Evolutionary conservation across 1,284 basidiomycete genomes (phyloP).

Genomic region (Cryptococcus sp.): DNA sequence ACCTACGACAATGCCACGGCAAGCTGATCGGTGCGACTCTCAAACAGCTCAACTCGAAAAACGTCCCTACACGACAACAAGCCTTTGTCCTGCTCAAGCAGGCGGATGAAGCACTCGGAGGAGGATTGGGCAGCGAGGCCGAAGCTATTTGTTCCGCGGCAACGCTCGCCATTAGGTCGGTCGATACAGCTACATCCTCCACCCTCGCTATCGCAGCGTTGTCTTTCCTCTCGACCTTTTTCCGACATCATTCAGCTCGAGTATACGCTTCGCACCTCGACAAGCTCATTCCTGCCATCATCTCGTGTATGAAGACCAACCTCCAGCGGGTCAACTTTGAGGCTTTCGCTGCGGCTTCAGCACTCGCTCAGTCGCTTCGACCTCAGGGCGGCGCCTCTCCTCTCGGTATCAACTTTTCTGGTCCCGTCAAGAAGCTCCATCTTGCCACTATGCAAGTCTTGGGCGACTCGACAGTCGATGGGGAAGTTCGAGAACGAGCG

Average conservation of each 20-base stretch:
- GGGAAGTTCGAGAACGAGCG: slow-evolving; percentile 78
- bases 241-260: slow-evolving; percentile 68
- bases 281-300: slow-evolving; percentile 64
- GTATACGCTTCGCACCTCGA: slow-evolving; percentile 61
- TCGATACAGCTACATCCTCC: slow-evolving; percentile 60
- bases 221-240: slow-evolving; percentile 77
- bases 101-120: slow-evolving; percentile 72
- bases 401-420: slow-evolving; percentile 25
- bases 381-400: slow-evolving; percentile 36
- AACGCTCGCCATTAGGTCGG: slow-evolving; percentile 45
- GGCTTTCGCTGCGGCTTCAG: slow-evolving; percentile 58
- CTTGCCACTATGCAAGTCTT: slow-evolving; percentile 66
- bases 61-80: slow-evolving; percentile 74
- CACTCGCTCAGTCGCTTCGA: slow-evolving; percentile 48
- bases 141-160: slow-evolving; percentile 48
- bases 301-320: slow-evolving; percentile 59
- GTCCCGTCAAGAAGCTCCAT: slow-evolving; percentile 66
- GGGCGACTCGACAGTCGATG: slow-evolving; percentile 75
- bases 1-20: slow-evolving; percentile 65
- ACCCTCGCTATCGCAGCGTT: slow-evolving; percentile 72
- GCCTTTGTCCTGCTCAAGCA: slow-evolving; percentile 74
- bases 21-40: slow-evolving; percentile 72
- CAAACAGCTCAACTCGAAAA: slow-evolving; percentile 79
- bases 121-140: slow-evolving; percentile 70
- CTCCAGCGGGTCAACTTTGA: slow-evolving; percentile 57